Base-by-base conservation (phyloP, 2,329 filamentous ascomycete species). In the Apiospora kogelbergensis region DNA sequence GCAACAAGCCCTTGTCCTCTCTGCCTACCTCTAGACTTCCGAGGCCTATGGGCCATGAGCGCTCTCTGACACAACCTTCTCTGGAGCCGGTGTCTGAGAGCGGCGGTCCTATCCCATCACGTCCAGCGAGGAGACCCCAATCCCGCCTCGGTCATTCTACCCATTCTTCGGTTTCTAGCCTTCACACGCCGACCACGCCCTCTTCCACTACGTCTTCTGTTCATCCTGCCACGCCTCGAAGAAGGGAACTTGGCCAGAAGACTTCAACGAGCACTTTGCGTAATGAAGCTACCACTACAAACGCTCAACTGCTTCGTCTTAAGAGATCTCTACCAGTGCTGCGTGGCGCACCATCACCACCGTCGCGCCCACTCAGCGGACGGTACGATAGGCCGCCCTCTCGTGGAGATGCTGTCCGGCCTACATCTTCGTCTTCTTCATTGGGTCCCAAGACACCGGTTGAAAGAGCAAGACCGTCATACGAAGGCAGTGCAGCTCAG, bases 21-120 rank as follows among this genome's bases (percentile, higher is more conserved):
- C 73, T 77, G 70, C 77, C 83, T 13, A 81, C 78, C 40, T 96
- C 94, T 42, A 91, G 94, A 68, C 91, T 97, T 70, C 94, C 95
- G 45, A 89, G 94, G 66, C 91, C 95, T 44, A 85, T 91, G 68
- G 81, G 85, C 70, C 90, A 93, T 79, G 91, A 93, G 76, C 87
- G 91, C 67, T 84, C 87, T 17, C 87, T 86, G 67, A 88, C 90
- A 6, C 88, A 89, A 73, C 92, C 92, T 13, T 91, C 91, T 22
- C 86, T 98, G n/a, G 95, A 97, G 77, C 94, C 95, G 26, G 94
- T 98, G 6, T 97, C 94, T 46, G 95, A 98, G 81, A 94, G 90
- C 72, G 94, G 94, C 66, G 93, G 90, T 4, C 89, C 93, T 24
- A 87, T 92, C 64, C 82, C 84, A 1, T 72, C 77, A 53, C 88